phyloP scores from a whole-genome alignment of 2,329 filamentous ascomycete genomes.

The Dactylella cylindrospora region DNA sequence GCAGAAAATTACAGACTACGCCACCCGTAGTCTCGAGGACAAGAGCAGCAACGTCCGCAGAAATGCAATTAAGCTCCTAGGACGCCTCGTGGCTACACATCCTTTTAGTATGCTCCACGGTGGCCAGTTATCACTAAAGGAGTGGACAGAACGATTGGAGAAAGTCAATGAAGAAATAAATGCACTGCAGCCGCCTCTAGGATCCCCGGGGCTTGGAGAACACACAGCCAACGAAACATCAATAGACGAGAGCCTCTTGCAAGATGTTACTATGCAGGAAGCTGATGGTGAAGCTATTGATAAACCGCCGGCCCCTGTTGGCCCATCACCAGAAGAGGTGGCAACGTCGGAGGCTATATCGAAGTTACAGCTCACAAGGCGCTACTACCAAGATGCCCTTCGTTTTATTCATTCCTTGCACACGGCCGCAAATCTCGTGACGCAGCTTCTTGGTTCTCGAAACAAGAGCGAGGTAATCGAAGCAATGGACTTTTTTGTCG shows the following conservation, averaged over 20 bases:
- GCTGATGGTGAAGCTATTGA: constrained; percentile 60
- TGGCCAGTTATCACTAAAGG: constrained; percentile 76
- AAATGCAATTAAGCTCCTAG: constrained; percentile 91
- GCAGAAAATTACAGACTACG: constrained; percentile 82
- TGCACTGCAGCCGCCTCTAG: constrained; percentile 72
- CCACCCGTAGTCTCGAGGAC: constrained; percentile 86
- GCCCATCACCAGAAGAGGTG: constrained; percentile 73
- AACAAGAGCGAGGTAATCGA: constrained; percentile 99
- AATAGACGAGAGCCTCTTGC: constrained; percentile 75
- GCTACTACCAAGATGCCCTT: constrained; percentile 91
- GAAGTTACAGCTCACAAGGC: constrained; percentile 80
- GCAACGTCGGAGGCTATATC: constrained; percentile 85
- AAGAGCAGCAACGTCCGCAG: constrained; percentile 96
- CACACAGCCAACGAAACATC: constrained; percentile 64
- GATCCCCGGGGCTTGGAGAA: constrained; percentile 70
- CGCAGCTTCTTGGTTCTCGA: constrained; percentile 84
- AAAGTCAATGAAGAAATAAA: constrained; percentile 80
- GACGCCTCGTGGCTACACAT: constrained; percentile 85
- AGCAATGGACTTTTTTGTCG: constrained; percentile 97
- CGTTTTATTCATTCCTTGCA: constrained; percentile 92
- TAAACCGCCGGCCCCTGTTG: constrained; percentile 77
- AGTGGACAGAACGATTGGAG: constrained; percentile 81
- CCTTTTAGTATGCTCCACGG: constrained; percentile 91
- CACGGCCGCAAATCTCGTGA: constrained; percentile 74
- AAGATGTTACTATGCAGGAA: constrained; percentile 77